Evolutionary conservation across 371 early-diverging fungal species (phyloP), one percentile per base, ranked within the genome.

Genomic region (Hamiltosporidium tvaerminnensis): DNA sequence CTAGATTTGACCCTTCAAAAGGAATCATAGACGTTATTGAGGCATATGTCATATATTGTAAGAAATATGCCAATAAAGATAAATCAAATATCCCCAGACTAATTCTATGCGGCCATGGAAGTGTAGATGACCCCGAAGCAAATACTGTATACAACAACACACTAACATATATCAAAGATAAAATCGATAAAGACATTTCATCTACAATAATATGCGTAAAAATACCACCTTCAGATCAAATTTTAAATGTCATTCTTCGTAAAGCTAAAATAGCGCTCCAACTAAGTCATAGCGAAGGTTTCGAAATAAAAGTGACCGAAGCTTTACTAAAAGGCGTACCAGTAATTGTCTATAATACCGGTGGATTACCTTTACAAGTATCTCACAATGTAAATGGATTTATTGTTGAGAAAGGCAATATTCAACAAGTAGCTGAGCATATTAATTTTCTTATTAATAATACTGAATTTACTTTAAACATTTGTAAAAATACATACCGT

Each of bases 261-360:
- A 81, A 83, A 33, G 83, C 87, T 1, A 68, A 81, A 64, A 81
- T 85, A 23, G 83, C 85, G 3, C 73, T 86, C 36, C 89, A 89
- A 74, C 78, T 89, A 5, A 86, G 86, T 0, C 82, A 83, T 47
- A 81, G 86, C 48, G 88, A 88, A 79, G 89, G 89, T 10, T 87
- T 87, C 53, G 88, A 89, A 74, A 83, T 89, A 78, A 89, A 89
- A 74, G 85, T 89, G n/a, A 87, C 88, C 1, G 89, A 89, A 63
- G 82, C 86, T 1, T 76, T 87, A 30, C 72, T 81, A 35, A 87
- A 89, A 69, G 82, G 76, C 64, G 67, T 69, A 68, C 72, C 71
- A 31, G 83, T 84, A 1, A 68, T 86, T 55, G 84, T 83, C 2
- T 85, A 82, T 66, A 65, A 61, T 31, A 80, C 83, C 3, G 88